Conservation (phyloP, 2,329 filamentous ascomycete species). For the Fusarium sp. region DNA sequence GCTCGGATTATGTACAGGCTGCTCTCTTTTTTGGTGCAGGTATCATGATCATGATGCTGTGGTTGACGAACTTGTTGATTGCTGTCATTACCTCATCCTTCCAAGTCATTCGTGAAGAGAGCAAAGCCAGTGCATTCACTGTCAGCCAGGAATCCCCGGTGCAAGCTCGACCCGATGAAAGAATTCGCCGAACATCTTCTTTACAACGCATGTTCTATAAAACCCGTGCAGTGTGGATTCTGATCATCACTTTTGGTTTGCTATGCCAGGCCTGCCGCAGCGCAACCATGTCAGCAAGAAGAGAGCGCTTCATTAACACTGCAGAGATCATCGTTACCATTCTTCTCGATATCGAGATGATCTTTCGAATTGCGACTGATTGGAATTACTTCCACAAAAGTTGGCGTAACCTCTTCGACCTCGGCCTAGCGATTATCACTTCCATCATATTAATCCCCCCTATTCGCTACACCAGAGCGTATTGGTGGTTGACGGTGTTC, state of each 20-base stretch:
- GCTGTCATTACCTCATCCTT: constrained; percentile 99
- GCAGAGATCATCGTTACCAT: constrained; percentile 82
- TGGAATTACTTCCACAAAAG: constrained; percentile 83
- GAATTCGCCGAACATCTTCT: constrained; percentile 50
- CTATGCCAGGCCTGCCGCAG: constrained; percentile 82
- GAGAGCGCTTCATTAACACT: constrained; percentile 72
- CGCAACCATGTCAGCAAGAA: constrained; percentile 73
- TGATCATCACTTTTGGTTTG: constrained; percentile 83
- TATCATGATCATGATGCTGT: constrained; percentile 93
- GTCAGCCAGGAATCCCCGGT: constrained; percentile 68
- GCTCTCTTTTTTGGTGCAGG: constrained; percentile 79
- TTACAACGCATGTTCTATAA: constrained; percentile 80
- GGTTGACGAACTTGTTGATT: constrained; percentile 94
- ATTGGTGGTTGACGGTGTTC: constrained; percentile 91
- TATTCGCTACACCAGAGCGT: constrained; percentile 78
- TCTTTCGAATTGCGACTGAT: constrained; percentile 79
- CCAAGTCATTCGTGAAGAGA: constrained; percentile 97
- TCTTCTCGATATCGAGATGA: constrained; percentile 82
- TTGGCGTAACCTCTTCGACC: constrained; percentile 81
- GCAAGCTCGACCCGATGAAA: constrained; percentile 53
- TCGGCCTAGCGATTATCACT: constrained; percentile 82
- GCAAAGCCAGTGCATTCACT: constrained; percentile 92
- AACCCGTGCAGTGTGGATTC: constrained; percentile 80
- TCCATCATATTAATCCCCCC: constrained; percentile 85
- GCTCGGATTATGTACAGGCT: constrained; percentile 89